Conservation (phyloP, 2,329 filamentous ascomycete genomes). For the Magnaporthiopsis rhizophila region DNA sequence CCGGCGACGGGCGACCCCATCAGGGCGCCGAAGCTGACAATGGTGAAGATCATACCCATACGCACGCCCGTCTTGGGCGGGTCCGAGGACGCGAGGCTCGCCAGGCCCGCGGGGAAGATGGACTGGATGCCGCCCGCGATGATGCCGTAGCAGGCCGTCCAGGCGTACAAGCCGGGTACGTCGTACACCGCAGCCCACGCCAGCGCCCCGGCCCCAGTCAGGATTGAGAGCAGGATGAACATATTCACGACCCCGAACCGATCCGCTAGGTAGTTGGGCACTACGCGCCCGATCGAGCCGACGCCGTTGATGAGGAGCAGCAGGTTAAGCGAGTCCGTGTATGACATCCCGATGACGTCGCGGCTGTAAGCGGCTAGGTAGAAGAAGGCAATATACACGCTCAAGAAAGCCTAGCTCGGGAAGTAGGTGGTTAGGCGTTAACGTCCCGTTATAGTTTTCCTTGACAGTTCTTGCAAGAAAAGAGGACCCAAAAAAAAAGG, state of each 20-base stretch:
- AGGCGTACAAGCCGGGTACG: slow-evolving; percentile 48
- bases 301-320: slow-evolving; percentile 59
- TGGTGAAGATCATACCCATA: slow-evolving; percentile 52
- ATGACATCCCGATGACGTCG: slow-evolving; percentile 32
- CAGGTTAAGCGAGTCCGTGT: slow-evolving; percentile 47
- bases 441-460: slow-evolving; percentile 5
- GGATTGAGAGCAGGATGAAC: slow-evolving; percentile 39
- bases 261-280: slow-evolving; percentile 53
- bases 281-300: slow-evolving; percentile 47
- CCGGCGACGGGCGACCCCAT: slow-evolving; percentile 45
- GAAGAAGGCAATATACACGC: slow-evolving; percentile 51
- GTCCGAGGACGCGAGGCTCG: slow-evolving; percentile 41
- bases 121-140: slow-evolving; percentile 56
- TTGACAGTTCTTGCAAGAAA: not conserved
- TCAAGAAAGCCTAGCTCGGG: slow-evolving; percentile 33
- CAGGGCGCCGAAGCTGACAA: slow-evolving; percentile 45
- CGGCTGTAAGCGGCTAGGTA: slow-evolving; percentile 46
- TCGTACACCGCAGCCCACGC: slow-evolving; percentile 51
- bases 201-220: slow-evolving; percentile 36
- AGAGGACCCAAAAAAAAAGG: not conserved
- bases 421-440: not conserved
- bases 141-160: slow-evolving; percentile 56
- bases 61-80: slow-evolving; percentile 42
- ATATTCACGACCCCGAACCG: slow-evolving; percentile 51
- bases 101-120: slow-evolving; percentile 56